phyloP scores from a whole-genome alignment of 1,284 basidiomycete genomes.

The Wolfiporia cocos region DNA sequence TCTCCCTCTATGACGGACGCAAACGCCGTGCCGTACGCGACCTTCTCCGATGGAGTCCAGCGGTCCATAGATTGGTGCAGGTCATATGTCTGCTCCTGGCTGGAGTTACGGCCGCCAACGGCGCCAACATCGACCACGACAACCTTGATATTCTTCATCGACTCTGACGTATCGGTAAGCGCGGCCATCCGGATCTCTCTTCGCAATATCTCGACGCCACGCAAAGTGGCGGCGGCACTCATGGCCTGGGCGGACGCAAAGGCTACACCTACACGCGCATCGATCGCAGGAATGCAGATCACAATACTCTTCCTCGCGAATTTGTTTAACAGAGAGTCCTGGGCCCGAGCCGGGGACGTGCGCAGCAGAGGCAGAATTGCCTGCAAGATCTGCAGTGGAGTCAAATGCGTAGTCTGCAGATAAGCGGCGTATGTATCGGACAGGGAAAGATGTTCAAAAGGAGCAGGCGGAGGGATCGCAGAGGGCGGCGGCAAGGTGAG shows the following conservation, averaged over 20 bases:
- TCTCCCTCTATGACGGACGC: conserved; percentile 38
- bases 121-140: conserved; percentile 64
- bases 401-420: conserved; percentile 65
- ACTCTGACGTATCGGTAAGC: conserved; percentile 41
- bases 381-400: conserved; percentile 69
- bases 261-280: conserved; percentile 64
- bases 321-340: conserved; percentile 31
- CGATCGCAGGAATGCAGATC: conserved; percentile 63
- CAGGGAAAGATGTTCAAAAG: conserved; percentile 67
- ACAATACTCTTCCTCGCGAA: conserved; percentile 57
- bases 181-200: conserved; percentile 59
- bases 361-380: conserved; percentile 70
- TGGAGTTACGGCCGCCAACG: conserved; percentile 29
- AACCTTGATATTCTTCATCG: conserved; percentile 57
- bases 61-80: conserved; percentile 47
- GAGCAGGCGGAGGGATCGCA: conserved; percentile 37
- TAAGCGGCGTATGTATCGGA: conserved; percentile 58
- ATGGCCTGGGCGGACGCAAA: conserved; percentile 64
- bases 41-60: conserved; percentile 68
- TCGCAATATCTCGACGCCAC: conserved; percentile 64
- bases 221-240: conserved; percentile 64
- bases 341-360: conserved; percentile 44
- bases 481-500: conserved; percentile 46
- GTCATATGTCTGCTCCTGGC: conserved; percentile 19
- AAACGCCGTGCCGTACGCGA: conserved; percentile 65